Evolutionary conservation across 345 rosid species (phyloP), one percentile per base, ranked within the genome.

Genomic region (Eucalyptus marginata): DNA sequence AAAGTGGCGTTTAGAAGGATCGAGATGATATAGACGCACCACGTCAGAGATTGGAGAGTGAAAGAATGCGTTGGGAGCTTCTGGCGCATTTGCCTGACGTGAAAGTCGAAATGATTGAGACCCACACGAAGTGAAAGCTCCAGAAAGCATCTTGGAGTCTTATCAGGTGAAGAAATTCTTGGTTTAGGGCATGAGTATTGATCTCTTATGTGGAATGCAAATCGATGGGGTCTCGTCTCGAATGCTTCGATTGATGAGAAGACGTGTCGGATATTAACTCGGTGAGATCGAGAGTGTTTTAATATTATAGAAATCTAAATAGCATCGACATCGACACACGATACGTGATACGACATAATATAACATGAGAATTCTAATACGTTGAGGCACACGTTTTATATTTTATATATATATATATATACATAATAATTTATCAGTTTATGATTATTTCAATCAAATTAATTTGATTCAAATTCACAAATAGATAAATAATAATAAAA

Each of bases 331-430:
- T 44, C 46, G 46, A 44, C 46, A 44, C 2, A 7, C 46, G 46
- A 6, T 44, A 44, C 0, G 8, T 6, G 46, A 7, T 2, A 7
- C 46, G 2, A 6, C 44, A 43, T 2, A 1, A 43, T 43, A 43
- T 51, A 4, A 36, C 40, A 36, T 36, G 40, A 36, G 4, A 4
- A 36, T 36, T 36, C 1, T 4, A 4, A 36, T 4, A 36, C 36
- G 3, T 40, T 40, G 4, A 40, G 4, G n/a, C n/a, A 40, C 36
- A 36, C 36, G 36, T 36, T 36, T 36, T 40, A 49, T 49, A 49
- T 49, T 49, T 49, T 49, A 49, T 13, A 13, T 49, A 49, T 49
- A 12, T 49, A 49, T 49, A 9, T 36, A 49, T 13, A 49, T 49
- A 49, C 0, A 49, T 13, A 14, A 4, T 49, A 49, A 49, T 12